phyloP scores from a whole-genome alignment of 495 filamentous ascomycete species.

The Xylaria sp. region DNA sequence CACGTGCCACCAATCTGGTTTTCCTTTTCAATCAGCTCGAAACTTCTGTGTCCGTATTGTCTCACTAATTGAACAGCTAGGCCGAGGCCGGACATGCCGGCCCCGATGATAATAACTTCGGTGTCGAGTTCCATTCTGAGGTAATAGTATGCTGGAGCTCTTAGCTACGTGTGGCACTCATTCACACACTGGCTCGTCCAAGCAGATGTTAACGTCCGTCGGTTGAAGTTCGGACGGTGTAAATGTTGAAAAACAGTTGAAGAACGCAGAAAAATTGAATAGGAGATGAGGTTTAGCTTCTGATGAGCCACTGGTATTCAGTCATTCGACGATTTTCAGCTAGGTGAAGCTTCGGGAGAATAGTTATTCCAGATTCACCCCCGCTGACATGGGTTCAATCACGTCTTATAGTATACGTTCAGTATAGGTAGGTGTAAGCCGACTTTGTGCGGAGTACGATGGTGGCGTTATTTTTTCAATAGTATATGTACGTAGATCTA shows the following conservation, averaged over 20 bases:
- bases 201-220: neutral
- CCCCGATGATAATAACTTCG: slow-evolving; percentile 57
- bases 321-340: neutral
- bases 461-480: neutral
- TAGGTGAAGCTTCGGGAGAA: neutral
- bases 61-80: slow-evolving; percentile 64
- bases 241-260: neutral
- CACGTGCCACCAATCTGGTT: slow-evolving; percentile 70
- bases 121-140: slow-evolving; percentile 20
- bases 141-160: neutral
- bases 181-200: neutral
- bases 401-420: neutral
- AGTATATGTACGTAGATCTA: too few relatives aligned
- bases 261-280: neutral
- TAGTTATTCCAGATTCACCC: neutral
- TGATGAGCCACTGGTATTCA: neutral
- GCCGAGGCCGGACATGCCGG: slow-evolving; percentile 69
- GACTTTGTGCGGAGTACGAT: neutral
- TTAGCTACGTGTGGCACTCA: neutral
- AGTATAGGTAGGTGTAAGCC: too few relatives aligned
- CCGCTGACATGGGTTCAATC: neutral
- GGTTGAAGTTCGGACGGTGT: neutral
- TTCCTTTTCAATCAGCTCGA: slow-evolving; percentile 67
- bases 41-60: slow-evolving; percentile 64
- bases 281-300: neutral